Evolutionary conservation across 495 filamentous ascomycete species (phyloP), one percentile per base, ranked within the genome.

Genomic region (Hypoxylon rickii): DNA sequence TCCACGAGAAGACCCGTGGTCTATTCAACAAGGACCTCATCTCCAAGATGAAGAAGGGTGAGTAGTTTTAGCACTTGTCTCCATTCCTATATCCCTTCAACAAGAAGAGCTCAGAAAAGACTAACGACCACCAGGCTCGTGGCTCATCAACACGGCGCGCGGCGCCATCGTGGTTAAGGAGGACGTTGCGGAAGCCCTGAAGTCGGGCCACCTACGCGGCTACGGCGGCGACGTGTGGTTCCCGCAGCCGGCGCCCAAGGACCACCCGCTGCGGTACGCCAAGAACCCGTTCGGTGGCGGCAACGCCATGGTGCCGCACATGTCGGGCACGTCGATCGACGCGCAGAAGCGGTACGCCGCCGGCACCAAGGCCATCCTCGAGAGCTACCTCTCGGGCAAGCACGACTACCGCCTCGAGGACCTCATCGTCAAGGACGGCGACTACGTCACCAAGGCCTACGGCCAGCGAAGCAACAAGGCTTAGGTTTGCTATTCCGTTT

Each of bases 1-100:
- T 98, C 58, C 94, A 98, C 78, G 94, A 97, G 82, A 95, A 94
- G 83, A 98, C 94, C 38, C 80, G 83, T 24, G 94, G 94, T 58
- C 72, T 98, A 63, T 98, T 98, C 82, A 96, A 97, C 84, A 97
- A 97, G 88, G 90, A 97, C n/a, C 83, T 98, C 56, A 96, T 98
- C 67, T 82, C 87, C 66, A 97, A 97, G 89, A 98, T 98, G 94
- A 98, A 98, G 90, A 86, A 86, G 69, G 92, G 88, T 85, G 73
- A 68, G 80, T 63, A 40, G 15, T 24, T 44, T 43, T 7, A 51
- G 16, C 4, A 15, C 24, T 31, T 20, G 37, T 13, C 17, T 22
- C 26, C 19, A 15, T 20, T 16, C 17, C 13, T 18, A 38, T n/a
- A 24, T 11, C 24, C 4, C 24, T 4, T 29, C 24, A 29, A n/a